Conservation (phyloP, 2,329 filamentous ascomycete genomes). For the Aspergillus aculeatus region DNA sequence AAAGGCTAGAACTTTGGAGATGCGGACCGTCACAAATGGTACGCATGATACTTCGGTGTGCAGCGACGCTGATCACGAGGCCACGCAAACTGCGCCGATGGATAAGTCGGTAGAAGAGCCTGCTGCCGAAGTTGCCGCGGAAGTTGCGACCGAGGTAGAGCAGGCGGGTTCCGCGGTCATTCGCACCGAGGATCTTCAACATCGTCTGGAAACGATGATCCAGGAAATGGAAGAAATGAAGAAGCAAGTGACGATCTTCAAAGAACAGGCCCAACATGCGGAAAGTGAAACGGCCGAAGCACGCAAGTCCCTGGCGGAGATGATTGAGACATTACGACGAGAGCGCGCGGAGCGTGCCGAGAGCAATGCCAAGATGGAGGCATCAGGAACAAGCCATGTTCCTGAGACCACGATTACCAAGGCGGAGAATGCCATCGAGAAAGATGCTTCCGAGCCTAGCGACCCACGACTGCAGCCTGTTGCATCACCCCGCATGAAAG, state of each 20-base stretch:
- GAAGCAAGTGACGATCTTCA: slow-evolving; percentile 75
- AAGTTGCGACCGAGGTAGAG: slow-evolving; percentile 29
- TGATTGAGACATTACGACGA: slow-evolving; percentile 77
- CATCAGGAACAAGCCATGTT: slow-evolving; percentile 12
- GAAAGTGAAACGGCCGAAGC: slow-evolving; percentile 73
- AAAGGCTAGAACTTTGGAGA: slow-evolving; percentile 67
- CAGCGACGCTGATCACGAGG: slow-evolving; percentile 8
- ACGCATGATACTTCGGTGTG: not conserved
- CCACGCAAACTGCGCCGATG: not conserved
- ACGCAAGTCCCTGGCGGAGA: slow-evolving; percentile 75
- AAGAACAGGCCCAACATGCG: slow-evolving; percentile 72
- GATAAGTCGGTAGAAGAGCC: slow-evolving; percentile 15
- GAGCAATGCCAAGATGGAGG: slow-evolving; percentile 24
- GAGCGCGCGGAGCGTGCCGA: slow-evolving; percentile 58
- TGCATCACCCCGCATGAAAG: slow-evolving; percentile 48
- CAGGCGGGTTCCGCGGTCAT: slow-evolving; percentile 30
- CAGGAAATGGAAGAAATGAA: slow-evolving; percentile 78
- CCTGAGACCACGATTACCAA: slow-evolving; percentile 3
- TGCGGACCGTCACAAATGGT: slow-evolving; percentile 51
- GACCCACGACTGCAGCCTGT: slow-evolving; percentile 43
- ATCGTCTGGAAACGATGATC: slow-evolving; percentile 72
- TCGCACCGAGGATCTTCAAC: slow-evolving; percentile 57
- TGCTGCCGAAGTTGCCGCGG: slow-evolving; percentile 11
- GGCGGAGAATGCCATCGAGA: slow-evolving; percentile 14
- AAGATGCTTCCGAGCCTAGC: slow-evolving; percentile 15